Percentiles rank a stretch among this genome's conserved stretches.
These are phyloP conservation scores for Schoenoplectus triqueter DNA, from an alignment of 202 grass and related monocot genomes.

Conservation along the genomic window DNA sequence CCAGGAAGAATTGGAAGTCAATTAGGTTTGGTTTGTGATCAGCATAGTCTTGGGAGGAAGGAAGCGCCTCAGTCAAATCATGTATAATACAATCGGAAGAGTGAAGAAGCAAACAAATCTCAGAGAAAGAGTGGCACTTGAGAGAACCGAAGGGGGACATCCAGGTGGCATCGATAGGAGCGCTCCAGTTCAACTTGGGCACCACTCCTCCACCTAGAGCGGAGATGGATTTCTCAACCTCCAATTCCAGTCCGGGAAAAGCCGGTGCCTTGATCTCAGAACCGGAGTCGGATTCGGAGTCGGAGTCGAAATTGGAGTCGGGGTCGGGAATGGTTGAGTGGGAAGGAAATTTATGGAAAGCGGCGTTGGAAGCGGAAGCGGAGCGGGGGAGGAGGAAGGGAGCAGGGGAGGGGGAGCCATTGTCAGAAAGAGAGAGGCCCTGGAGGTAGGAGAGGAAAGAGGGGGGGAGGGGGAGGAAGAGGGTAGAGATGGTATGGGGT, in stretches of 20 bases:
- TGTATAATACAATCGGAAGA: slow-evolving; percentile 74
- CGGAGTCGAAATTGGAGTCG: slow-evolving; percentile 46
- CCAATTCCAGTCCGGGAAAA: slow-evolving; percentile 76
- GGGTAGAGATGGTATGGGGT: slow-evolving; percentile 60
- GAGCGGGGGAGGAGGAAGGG: slow-evolving; percentile 64
- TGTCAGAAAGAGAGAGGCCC: slow-evolving; percentile 39
- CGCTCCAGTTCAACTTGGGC: slow-evolving; percentile 91
- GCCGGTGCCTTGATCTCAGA: slow-evolving; percentile 38
- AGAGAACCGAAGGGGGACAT: slow-evolving; percentile 64
- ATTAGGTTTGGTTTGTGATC: not conserved
- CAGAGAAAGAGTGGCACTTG: slow-evolving; percentile 67
- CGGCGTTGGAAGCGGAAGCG: not conserved
- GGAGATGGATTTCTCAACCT: slow-evolving; percentile 63
- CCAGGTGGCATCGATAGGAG: slow-evolving; percentile 84
- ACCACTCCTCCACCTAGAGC: slow-evolving; percentile 64
- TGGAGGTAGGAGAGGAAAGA: slow-evolving; percentile 84
- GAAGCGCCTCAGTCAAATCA: slow-evolving; percentile 52
- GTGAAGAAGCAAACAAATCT: slow-evolving; percentile 75
- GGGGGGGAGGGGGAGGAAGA: slow-evolving; percentile 57
- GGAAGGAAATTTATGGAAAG: slow-evolving; percentile 46
- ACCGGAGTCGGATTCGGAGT: slow-evolving; percentile 14
- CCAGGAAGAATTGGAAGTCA: slow-evolving; percentile 70
- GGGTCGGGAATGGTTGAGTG: slow-evolving; percentile 55
- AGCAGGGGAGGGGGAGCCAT: slow-evolving; percentile 19
- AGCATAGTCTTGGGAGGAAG: slow-evolving; percentile 49